A percentile compares a stretch with the other conserved stretches of the same genome.
These are phyloP conservation scores for Wickerhamiella azymoides DNA, from an alignment of 805 yeast genomes.

Conservation along the genomic window DNA sequence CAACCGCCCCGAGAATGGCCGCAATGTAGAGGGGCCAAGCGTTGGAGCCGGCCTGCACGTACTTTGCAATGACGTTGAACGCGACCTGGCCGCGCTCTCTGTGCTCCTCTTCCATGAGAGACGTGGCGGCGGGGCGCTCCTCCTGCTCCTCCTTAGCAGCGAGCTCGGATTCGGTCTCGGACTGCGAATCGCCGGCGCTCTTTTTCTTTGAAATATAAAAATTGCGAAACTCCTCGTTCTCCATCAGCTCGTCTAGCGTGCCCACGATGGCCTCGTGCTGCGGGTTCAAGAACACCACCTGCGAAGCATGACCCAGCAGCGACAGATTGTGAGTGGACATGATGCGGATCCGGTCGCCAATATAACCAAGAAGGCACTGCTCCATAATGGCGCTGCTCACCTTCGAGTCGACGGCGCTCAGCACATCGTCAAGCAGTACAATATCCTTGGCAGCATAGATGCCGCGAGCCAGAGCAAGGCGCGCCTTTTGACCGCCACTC, in stretches of 20 bases:
- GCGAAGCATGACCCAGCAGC: conserved; percentile 55
- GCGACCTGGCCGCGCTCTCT: not conserved
- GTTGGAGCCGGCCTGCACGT: not conserved
- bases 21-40: not conserved
- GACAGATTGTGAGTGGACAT: conserved; percentile 78
- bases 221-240: not conserved
- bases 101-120: conserved; percentile 1
- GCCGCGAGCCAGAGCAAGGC: conserved; percentile 71
- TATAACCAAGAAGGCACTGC: conserved; percentile 46
- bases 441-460: conserved; percentile 56
- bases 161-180: conserved; percentile 10
- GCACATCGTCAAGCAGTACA: conserved; percentile 62
- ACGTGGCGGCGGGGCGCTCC: conserved; percentile 7
- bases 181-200: not conserved
- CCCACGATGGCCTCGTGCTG: conserved; percentile 52
- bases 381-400: conserved; percentile 69
- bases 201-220: not conserved
- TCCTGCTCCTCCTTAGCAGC: conserved; percentile 1
- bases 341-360: conserved; percentile 48
- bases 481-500: conserved; percentile 85
- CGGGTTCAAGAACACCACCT: conserved; percentile 48
- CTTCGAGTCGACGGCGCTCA: conserved; percentile 79
- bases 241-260: conserved; percentile 38
- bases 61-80: not conserved
- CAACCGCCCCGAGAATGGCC: conserved; percentile 17